These are phyloP conservation scores for Daldinia concentrica DNA, from an alignment of 495 filamentous ascomycete genomes.

Conservation along the genomic window DNA sequence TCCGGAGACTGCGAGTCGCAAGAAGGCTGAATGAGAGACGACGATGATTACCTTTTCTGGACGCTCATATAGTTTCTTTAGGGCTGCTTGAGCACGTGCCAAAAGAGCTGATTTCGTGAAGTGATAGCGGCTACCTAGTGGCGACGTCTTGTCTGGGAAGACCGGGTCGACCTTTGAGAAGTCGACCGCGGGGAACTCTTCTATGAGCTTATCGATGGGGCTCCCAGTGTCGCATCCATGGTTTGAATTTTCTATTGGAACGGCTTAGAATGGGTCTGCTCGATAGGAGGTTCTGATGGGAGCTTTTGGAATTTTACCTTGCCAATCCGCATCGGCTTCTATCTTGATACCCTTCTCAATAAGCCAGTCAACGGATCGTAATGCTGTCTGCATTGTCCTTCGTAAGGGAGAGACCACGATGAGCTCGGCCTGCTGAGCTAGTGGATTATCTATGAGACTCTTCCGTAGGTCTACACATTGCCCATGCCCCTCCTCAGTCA, in stretches of 20 bases:
- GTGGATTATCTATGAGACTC: constrained; percentile 55
- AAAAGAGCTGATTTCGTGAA: constrained; percentile 59
- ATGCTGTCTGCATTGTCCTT: constrained; percentile 66
- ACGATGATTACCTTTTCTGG: constrained; percentile 70
- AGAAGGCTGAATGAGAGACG: constrained; percentile 68
- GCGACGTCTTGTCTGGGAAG: constrained; percentile 65
- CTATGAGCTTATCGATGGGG: constrained; percentile 48
- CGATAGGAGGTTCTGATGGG: background rate
- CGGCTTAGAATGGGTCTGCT: constrained; percentile 18
- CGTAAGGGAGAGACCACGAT: constrained; percentile 68
- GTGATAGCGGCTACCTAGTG: constrained; percentile 52
- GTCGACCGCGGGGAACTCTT: constrained; percentile 63
- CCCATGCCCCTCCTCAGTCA: constrained; percentile 62
- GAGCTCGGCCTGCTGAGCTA: constrained; percentile 61
- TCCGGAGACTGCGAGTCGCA: constrained; percentile 58
- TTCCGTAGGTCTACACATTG: constrained; percentile 62
- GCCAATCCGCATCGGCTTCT: constrained; percentile 62
- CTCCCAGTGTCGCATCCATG: constrained; percentile 68
- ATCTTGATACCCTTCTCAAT: constrained; percentile 62
- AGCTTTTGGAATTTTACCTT: constrained; percentile 46
- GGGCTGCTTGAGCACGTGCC: constrained; percentile 56
- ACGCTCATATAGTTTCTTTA: constrained; percentile 59
- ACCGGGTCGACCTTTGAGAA: constrained; percentile 63
- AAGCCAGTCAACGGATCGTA: constrained; percentile 60
- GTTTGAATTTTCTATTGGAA: constrained; percentile 60